These are phyloP conservation scores for Aquilaria sinensis DNA, from an alignment of 345 rosid genomes.

Conservation along the genomic window DNA sequence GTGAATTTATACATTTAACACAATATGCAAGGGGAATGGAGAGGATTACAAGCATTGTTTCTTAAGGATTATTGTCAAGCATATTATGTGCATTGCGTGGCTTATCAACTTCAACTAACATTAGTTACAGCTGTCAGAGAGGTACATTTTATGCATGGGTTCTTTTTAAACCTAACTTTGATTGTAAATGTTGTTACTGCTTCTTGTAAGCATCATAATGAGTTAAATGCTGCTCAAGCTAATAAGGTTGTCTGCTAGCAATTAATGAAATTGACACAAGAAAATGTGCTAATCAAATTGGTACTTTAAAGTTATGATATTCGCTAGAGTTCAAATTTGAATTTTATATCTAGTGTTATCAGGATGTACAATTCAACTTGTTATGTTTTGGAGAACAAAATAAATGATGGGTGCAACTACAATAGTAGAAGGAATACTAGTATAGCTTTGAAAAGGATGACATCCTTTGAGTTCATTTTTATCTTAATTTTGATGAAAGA, in stretches of 20 bases:
- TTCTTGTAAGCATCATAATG: too few species aligned
- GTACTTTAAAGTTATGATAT: neutral
- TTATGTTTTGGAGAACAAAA: neutral
- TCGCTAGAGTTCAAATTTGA: neutral
- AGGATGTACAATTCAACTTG: neutral
- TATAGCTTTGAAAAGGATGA: too few species aligned
- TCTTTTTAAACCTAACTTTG: neutral
- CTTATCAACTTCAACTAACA: neutral
- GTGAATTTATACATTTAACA: too few species aligned
- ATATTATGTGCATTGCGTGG: neutral
- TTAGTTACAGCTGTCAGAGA: neutral
- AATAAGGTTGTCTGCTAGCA: too few species aligned
- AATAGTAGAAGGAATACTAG: too few species aligned
- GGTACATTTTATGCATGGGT: neutral
- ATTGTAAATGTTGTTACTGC: too few species aligned
- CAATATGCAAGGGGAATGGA: slow-evolving; percentile 3
- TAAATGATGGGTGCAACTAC: too few species aligned
- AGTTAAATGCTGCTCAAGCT: too few species aligned
- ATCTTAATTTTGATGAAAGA: too few species aligned
- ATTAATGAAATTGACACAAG: neutral
- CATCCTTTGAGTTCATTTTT: too few species aligned
- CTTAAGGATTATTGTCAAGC: neutral
- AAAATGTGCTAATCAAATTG: neutral
- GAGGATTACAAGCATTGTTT: too few species aligned
- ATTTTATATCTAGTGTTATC: neutral